These are phyloP conservation scores for Tetrapisispora nanseiensis DNA, from an alignment of 805 yeast species.

Conservation along the genomic window DNA sequence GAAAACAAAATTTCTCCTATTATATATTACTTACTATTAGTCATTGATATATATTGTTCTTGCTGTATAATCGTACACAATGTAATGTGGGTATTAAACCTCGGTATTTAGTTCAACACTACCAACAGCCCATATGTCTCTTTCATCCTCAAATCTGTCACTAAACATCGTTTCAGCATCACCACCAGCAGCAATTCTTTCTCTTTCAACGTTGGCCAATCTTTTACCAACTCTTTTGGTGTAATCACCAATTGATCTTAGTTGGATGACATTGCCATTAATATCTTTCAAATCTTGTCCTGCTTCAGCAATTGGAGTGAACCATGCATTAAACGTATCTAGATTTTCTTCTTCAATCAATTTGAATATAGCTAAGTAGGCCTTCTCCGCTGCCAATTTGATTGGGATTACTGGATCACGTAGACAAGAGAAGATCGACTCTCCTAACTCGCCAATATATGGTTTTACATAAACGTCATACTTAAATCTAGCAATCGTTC, in stretches of 20 bases:
- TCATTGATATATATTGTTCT: no score
- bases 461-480: constrained; percentile 42
- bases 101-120: constrained; percentile 41
- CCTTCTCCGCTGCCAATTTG: constrained; percentile 89
- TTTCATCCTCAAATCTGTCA: constrained; percentile 78
- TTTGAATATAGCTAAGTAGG: constrained; percentile 61
- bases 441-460: constrained; percentile 47
- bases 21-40: no score
- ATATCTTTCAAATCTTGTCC: constrained; percentile 28
- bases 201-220: constrained; percentile 79
- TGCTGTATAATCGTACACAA: no score
- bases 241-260: constrained; percentile 78
- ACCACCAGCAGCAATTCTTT: constrained; percentile 82
- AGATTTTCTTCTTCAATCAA: constrained; percentile 57
- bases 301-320: constrained; percentile 31
- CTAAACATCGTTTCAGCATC: constrained; percentile 77
- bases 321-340: constrained; percentile 55
- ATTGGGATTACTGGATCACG: constrained; percentile 86
- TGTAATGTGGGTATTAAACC: constrained; percentile 7
- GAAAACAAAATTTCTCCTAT: no score
- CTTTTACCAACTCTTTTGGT: constrained; percentile 83
- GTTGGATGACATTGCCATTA: constrained; percentile 42
- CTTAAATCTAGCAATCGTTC: constrained; percentile 64
- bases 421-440: constrained; percentile 70
- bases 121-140: constrained; percentile 83